These are phyloP conservation scores for Scedosporium apiospermum DNA, from an alignment of 2,329 filamentous ascomycete genomes.

Conservation along the genomic window DNA sequence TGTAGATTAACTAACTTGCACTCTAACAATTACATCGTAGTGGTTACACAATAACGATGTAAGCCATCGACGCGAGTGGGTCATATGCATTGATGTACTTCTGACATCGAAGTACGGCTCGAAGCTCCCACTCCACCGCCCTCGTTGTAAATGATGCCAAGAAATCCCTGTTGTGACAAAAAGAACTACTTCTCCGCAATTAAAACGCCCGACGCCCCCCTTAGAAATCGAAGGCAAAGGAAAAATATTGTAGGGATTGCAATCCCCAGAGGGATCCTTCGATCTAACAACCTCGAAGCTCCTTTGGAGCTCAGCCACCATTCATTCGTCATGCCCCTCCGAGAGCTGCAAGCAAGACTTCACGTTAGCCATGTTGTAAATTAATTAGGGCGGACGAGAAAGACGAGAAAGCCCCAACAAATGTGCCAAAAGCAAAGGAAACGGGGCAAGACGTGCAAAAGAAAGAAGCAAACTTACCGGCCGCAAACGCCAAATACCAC, in stretches of 20 bases:
- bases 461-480: conserved; percentile 43
- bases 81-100: no score
- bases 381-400: not conserved
- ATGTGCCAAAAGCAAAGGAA: not conserved
- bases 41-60: no score
- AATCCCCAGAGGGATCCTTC: not conserved
- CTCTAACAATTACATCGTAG: no score
- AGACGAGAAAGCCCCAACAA: no score
- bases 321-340: not conserved
- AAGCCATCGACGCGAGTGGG: no score
- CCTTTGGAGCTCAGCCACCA: not conserved
- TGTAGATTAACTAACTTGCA: no score
- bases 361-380: not conserved
- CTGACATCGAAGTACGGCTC: no score
- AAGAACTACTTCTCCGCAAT: not conserved
- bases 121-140: no score
- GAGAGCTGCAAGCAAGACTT: not conserved
- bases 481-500: conserved; percentile 76
- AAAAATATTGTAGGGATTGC: not conserved
- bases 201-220: not conserved
- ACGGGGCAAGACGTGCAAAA: not conserved
- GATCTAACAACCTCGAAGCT: not conserved
- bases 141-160: not conserved
- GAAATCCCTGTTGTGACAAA: not conserved
- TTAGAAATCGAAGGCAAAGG: not conserved